phyloP scores from a whole-genome alignment of 2,329 filamentous ascomycete genomes.

The Colletotrichum salicis region DNA sequence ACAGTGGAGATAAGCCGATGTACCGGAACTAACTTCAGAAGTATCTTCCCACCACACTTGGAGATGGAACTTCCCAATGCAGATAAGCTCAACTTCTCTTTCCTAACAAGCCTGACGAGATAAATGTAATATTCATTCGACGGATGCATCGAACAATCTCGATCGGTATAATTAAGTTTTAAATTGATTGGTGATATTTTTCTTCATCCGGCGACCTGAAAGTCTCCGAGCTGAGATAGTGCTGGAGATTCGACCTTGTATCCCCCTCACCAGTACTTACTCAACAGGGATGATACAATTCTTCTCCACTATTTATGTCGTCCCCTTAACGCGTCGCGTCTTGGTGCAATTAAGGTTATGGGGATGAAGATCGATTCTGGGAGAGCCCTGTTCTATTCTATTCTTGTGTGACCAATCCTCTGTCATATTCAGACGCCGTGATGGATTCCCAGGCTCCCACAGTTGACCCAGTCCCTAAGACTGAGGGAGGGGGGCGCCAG shows the following conservation, averaged over 20 bases:
- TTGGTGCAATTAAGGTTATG: background rate
- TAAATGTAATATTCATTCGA: background rate
- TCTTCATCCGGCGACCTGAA: background rate
- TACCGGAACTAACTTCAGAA: background rate
- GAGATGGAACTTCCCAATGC: background rate
- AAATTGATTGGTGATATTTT: background rate
- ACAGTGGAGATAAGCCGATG: background rate
- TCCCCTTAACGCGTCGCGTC: background rate
- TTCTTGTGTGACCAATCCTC: background rate
- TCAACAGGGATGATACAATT: background rate
- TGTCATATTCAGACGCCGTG: background rate
- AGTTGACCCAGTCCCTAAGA: background rate
- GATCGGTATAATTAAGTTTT: background rate
- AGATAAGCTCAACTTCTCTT: background rate
- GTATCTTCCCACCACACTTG: background rate
- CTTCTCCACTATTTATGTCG: background rate
- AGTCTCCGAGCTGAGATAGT: background rate
- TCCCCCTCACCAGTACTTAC: background rate
- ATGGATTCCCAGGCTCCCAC: background rate
- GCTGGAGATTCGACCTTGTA: background rate
- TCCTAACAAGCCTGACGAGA: background rate
- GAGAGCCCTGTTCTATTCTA: background rate
- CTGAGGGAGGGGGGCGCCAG: background rate
- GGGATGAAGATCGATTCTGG: background rate
- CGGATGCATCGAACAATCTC: background rate